Percentiles rank a stretch among this genome's conserved stretches.
Evolutionary conservation across 768 basidiomycete species (phyloP).

Genomic region (Mycena haematopus): DNA sequence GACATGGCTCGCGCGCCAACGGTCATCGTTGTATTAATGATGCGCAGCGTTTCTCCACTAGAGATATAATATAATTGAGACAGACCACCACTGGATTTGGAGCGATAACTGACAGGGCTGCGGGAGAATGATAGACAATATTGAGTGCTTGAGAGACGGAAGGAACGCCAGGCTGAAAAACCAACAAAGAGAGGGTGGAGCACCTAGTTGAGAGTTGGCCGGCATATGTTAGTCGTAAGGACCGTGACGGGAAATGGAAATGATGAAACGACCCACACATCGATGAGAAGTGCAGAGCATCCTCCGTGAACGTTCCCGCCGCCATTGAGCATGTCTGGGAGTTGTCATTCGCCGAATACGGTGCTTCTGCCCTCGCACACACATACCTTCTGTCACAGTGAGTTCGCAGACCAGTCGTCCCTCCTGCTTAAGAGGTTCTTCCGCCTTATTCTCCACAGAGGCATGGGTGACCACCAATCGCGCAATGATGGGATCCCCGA

Average conservation of each 20-base stretch:
- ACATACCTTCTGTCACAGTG: conserved; percentile 49
- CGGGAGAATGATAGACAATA: conserved; percentile 62
- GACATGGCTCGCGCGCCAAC: conserved; percentile 55
- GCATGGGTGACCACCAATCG: conserved; percentile 46
- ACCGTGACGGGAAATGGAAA: too few species aligned
- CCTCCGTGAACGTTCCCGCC: conserved; percentile 57
- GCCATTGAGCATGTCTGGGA: conserved; percentile 61
- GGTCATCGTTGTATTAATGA: conserved; percentile 59
- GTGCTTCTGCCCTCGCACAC: background rate
- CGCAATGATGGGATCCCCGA: conserved; percentile 27
- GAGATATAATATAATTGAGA: background rate
- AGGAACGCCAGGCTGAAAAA: conserved; percentile 9
- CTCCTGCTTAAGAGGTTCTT: conserved; percentile 52
- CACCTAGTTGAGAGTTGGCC: conserved; percentile 42
- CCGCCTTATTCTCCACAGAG: conserved; percentile 48
- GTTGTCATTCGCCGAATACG: background rate
- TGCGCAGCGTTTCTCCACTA: conserved; percentile 57
- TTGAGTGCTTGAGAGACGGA: conserved; percentile 60
- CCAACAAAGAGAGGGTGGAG: conserved; percentile 53
- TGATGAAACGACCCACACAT: conserved; percentile 47
- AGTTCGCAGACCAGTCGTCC: conserved; percentile 53
- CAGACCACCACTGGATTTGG: background rate
- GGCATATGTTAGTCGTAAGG: too few species aligned
- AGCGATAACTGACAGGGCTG: conserved; percentile 42
- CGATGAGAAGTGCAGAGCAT: conserved; percentile 60